A percentile compares a stretch with the other conserved stretches of the same genome.
Evolutionary conservation across 768 basidiomycete species (phyloP).

Genomic region (Boletus bicolor): DNA sequence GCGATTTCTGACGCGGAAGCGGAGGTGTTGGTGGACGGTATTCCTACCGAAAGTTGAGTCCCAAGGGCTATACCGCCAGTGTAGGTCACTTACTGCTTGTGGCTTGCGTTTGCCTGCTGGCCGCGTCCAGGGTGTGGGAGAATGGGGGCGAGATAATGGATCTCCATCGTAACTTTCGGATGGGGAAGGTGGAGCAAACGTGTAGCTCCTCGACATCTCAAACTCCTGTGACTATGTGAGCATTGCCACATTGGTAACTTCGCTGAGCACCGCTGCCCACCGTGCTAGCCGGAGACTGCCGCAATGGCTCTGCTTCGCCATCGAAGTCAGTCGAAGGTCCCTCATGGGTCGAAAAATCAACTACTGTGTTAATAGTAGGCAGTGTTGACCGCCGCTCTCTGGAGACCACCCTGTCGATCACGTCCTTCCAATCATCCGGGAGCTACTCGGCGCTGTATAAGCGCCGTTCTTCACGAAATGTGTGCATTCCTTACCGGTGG

Average conservation of each 20-base stretch:
- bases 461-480: background rate
- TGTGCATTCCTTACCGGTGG: slow-evolving; percentile 29
- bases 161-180: slow-evolving; percentile 34
- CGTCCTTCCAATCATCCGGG: slow-evolving; percentile 36
- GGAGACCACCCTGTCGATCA: slow-evolving; percentile 32
- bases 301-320: slow-evolving; percentile 27
- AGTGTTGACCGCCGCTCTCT: slow-evolving; percentile 31
- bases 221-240: slow-evolving; percentile 33
- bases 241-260: slow-evolving; percentile 22
- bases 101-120: slow-evolving; percentile 24
- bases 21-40: slow-evolving; percentile 63
- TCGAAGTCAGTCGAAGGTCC: slow-evolving; percentile 23
- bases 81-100: slow-evolving; percentile 24
- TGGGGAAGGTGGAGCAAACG: slow-evolving; percentile 34
- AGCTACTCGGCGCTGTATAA: slow-evolving; percentile 21
- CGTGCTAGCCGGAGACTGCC: slow-evolving; percentile 33
- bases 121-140: slow-evolving; percentile 35
- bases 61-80: background rate
- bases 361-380: slow-evolving; percentile 33
- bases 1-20: slow-evolving; percentile 39
- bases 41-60: slow-evolving; percentile 31
- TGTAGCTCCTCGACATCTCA: slow-evolving; percentile 29
- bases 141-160: slow-evolving; percentile 34
- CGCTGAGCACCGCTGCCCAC: slow-evolving; percentile 31
- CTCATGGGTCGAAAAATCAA: slow-evolving; percentile 29